Base-by-base conservation (phyloP, 1,284 basidiomycete genomes). In the Puccinia triticina region DNA sequence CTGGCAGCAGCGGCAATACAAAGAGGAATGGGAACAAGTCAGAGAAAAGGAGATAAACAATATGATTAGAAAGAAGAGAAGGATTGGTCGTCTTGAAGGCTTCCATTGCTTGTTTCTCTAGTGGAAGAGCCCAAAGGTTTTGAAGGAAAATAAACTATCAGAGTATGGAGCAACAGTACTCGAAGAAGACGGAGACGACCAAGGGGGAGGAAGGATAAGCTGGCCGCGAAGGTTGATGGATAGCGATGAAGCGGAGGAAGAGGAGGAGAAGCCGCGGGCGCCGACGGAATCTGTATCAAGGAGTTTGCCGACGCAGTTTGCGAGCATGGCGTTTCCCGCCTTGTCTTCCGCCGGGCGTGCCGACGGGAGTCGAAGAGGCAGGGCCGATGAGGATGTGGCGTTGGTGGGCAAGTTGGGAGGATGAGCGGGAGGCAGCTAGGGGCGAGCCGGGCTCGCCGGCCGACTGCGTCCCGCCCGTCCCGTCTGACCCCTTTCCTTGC, bases 241-340 rank as follows among this genome's bases (percentile, higher is more conserved):
- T 23, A 26, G 16, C 34, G 50, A 43, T 7, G 67, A 71, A 10
- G 8, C 11, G 34, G 48, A 53, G 11, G n/a, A n/a, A n/a, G 48
- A 29, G 23, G 46, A 26, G 10, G 40, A 48, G 32, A 69, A n/a
- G 3, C 71, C 46, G 5, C 79, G 57, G 29, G 72, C 66, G 5
- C 77, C 79, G 4, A n/a, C 26, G 2, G 79, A 12, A 29, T 82
- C 79, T 55, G 75, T 82, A 50, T 64, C 57, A 26, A 82, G 50
- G n/a, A 80, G 57, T 55, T 72, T 82, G 12, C 72, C 72, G 67
- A 82, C 75, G 37, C 75, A 82, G 43, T 61, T 82, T 1, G 69
- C 71, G 40, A 82, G 37, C 46, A 82, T 72, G 29, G 72, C 79
- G 40, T 82, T 82, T 66, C 75, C n/a, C 79, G 43, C 59, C 78